phyloP scores from a whole-genome alignment of 164 flowering plant genomes.

The Dillenia suffruticosa region DNA sequence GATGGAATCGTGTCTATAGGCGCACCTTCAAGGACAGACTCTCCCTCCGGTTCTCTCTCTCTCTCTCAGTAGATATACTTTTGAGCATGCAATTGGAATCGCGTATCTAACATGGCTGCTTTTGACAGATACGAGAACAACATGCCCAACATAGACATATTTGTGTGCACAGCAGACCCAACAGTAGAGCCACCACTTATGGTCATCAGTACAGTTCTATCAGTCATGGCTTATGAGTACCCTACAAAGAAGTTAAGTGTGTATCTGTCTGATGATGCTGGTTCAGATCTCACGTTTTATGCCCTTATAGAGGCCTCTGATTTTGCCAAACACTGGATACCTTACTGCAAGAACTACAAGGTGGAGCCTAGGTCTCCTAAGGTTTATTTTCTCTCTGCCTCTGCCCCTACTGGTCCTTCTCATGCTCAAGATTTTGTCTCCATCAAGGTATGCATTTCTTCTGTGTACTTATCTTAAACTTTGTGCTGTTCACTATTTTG shows the following conservation, averaged over 20 bases:
- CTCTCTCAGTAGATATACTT: not conserved
- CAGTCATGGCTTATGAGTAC: slow-evolving; percentile 40
- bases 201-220: slow-evolving; percentile 32
- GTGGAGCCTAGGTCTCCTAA: slow-evolving; percentile 36
- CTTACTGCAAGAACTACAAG: slow-evolving; percentile 35
- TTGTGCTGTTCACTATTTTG: no score
- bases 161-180: slow-evolving; percentile 40
- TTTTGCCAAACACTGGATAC: slow-evolving; percentile 41
- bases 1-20: slow-evolving; percentile 33
- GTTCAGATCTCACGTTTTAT: slow-evolving; percentile 29
- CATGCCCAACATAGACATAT: slow-evolving; percentile 35
- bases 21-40: slow-evolving; percentile 35
- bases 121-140: slow-evolving; percentile 14
- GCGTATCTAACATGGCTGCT: slow-evolving; percentile 12
- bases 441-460: slow-evolving; percentile 3
- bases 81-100: not conserved
- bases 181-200: slow-evolving; percentile 31
- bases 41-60: slow-evolving; percentile 14
- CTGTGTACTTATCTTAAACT: no score
- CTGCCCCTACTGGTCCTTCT: not conserved
- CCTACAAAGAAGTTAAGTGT: slow-evolving; percentile 38
- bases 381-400: slow-evolving; percentile 20
- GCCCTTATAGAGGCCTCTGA: slow-evolving; percentile 28
- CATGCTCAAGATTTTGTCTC: slow-evolving; percentile 2
- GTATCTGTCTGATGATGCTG: slow-evolving; percentile 40